These are phyloP conservation scores for Chenopodium album DNA, from an alignment of 148 eudicot genomes.

Conservation along the genomic window DNA sequence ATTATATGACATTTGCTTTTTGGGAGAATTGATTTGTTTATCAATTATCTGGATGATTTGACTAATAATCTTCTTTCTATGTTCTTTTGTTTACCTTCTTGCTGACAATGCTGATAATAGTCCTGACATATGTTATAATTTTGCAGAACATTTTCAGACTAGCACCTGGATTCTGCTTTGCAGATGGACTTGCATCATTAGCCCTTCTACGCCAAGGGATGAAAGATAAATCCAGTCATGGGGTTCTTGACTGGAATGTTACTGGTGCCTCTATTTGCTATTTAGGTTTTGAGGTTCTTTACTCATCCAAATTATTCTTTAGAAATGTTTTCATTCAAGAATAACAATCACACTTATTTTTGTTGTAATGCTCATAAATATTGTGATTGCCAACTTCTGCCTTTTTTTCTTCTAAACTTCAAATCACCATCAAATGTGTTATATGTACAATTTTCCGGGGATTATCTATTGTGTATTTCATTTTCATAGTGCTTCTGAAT, in stretches of 20 bases:
- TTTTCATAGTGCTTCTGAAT: not conserved
- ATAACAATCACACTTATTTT: not conserved
- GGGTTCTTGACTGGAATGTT: constrained; percentile 86
- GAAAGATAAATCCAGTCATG: constrained; percentile 71
- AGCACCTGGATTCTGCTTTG: constrained; percentile 98
- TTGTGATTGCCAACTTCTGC: constrained; percentile 6
- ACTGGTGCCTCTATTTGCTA: constrained; percentile 90
- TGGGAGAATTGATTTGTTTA: not conserved
- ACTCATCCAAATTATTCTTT: constrained; percentile 22
- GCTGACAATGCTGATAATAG: constrained; percentile 6
- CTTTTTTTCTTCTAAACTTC: not conserved
- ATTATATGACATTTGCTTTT: too few relatives aligned
- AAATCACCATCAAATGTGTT: not conserved
- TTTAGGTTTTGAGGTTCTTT: constrained; percentile 77
- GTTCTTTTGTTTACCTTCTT: not conserved
- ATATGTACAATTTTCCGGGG: too few relatives aligned
- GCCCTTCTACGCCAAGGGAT: constrained; percentile 94
- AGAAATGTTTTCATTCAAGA: not conserved
- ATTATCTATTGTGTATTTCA: too few relatives aligned
- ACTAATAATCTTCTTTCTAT: not conserved
- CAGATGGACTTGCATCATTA: constrained; percentile 95
- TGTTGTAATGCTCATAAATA: not conserved
- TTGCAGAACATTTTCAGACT: constrained; percentile 84
- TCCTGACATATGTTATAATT: constrained; percentile 22
- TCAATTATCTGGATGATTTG: not conserved